A percentile compares a stretch with the other conserved stretches of the same genome.
Conservation (phyloP, 805 yeast species). For the Zygosaccharomyces bisporus region DNA sequence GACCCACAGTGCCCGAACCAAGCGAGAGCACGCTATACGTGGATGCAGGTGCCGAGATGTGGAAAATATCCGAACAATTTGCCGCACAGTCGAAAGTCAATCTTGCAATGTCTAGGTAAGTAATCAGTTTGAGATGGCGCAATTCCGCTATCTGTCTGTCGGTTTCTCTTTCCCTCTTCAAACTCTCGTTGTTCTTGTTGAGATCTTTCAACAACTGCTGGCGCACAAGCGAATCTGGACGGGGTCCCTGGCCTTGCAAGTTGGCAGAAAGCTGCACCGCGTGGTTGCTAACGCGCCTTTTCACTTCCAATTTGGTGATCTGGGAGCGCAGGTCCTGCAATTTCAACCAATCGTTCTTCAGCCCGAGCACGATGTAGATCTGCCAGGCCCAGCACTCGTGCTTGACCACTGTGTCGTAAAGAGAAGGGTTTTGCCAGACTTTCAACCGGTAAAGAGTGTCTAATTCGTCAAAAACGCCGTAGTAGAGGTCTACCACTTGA, state of each 20-base stretch:
- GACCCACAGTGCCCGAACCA: constrained; percentile 32
- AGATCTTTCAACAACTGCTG: constrained; percentile 33
- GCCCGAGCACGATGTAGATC: constrained; percentile 54
- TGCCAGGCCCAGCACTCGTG: constrained; percentile 72
- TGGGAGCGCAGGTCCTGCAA: constrained; percentile 42
- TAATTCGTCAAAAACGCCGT: constrained; percentile 63
- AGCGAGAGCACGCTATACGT: constrained; percentile 32
- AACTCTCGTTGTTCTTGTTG: constrained; percentile 12
- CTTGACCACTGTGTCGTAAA: constrained; percentile 40
- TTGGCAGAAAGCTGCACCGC: constrained; percentile 22
- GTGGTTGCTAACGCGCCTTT: constrained; percentile 51
- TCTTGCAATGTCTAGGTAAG: constrained; percentile 42
- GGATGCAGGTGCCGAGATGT: constrained; percentile 36
- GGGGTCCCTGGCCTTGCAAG: constrained; percentile 43
- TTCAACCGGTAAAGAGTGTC: constrained; percentile 50
- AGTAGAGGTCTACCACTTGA: constrained; percentile 55
- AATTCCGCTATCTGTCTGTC: constrained; percentile 34
- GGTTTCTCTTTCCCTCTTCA: constrained; percentile 15
- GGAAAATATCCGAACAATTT: constrained; percentile 46
- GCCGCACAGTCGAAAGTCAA: constrained; percentile 46
- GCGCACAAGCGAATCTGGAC: constrained; percentile 26
- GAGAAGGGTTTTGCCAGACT: constrained; percentile 24
- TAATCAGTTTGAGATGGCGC: constrained; percentile 36
- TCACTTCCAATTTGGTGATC: constrained; percentile 53
- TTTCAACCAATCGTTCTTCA: constrained; percentile 48